Evolutionary conservation across 345 rosid species (phyloP).

Genomic region (Moricandia arvensis): DNA sequence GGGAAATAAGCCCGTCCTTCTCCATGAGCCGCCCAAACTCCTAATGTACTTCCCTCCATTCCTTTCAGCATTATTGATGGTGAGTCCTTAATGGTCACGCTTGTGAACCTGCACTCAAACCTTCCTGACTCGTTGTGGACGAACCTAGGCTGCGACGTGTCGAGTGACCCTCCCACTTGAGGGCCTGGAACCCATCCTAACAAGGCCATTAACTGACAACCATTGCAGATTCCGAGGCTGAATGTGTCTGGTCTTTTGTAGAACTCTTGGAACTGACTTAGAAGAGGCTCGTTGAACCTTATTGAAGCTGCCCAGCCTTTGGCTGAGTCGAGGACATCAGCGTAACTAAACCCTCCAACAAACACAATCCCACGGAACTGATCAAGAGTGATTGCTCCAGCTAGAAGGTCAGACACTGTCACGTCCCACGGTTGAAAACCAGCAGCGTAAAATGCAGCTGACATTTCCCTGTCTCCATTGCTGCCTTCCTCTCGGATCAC

Average conservation of each 20-base stretch:
- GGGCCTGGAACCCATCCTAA: constrained; percentile 99
- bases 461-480: constrained; percentile 97
- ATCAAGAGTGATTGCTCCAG: constrained; percentile 53
- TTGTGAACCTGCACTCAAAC: constrained; percentile 88
- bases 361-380: constrained; percentile 82
- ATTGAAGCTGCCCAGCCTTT: constrained; percentile 99
- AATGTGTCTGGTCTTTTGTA: constrained; percentile 82
- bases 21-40: constrained; percentile 98
- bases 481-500: constrained; percentile 97
- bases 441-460: constrained; percentile 80
- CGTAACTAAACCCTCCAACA: constrained; percentile 97
- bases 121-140: constrained; percentile 92
- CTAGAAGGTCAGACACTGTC: constrained; percentile 87
- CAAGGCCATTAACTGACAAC: constrained; percentile 93
- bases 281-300: constrained; percentile 72
- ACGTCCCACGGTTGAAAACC: constrained; percentile 98
- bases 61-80: constrained; percentile 93
- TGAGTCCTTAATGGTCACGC: constrained; percentile 70
- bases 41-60: constrained; percentile 90
- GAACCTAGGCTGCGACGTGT: constrained; percentile 82
- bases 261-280: constrained; percentile 81
- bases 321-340: constrained; percentile 92
- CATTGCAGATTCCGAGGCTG: constrained; percentile 95
- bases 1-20: constrained; percentile 96
- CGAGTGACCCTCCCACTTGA: constrained; percentile 78